Evolutionary conservation across 495 filamentous ascomycete genomes (phyloP).

Genomic region (Usnea hakonensis): DNA sequence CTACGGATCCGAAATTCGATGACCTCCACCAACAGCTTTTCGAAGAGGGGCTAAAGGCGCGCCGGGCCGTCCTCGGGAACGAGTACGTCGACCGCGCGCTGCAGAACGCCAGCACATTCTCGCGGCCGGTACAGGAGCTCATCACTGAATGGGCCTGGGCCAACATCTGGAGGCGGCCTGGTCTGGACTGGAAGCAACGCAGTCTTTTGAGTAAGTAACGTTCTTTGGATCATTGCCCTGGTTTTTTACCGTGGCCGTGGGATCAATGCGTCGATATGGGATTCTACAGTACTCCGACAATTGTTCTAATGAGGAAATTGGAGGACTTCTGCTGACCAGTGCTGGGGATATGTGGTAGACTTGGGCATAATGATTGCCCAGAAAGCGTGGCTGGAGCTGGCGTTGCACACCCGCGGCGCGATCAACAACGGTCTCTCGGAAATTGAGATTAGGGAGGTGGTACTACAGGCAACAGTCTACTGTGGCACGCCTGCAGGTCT

Average conservation of each 20-base stretch:
- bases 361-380: conserved; percentile 8
- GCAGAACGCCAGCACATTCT: conserved; percentile 37
- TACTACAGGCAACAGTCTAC: conserved; percentile 48
- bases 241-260: no score
- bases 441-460: conserved; percentile 48
- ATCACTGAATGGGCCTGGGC: conserved; percentile 51
- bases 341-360: conserved; percentile 3
- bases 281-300: no score
- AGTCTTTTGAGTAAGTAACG: conserved; percentile 47
- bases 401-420: conserved; percentile 45
- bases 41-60: neutral
- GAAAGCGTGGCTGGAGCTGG: conserved; percentile 38
- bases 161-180: conserved; percentile 45
- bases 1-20: no score
- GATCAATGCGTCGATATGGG: no score
- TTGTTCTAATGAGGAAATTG: no score
- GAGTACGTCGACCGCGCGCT: conserved; percentile 43
- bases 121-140: conserved; percentile 43
- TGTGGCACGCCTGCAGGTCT: conserved; percentile 51
- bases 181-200: conserved; percentile 46
- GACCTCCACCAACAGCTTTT: neutral
- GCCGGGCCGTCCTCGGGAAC: conserved; percentile 29
- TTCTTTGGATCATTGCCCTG: no score
- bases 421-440: conserved; percentile 47
- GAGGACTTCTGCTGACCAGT: no score